phyloP scores from a whole-genome alignment of 192 early-diverging fungal genomes.

The Spinellus fusiger region DNA sequence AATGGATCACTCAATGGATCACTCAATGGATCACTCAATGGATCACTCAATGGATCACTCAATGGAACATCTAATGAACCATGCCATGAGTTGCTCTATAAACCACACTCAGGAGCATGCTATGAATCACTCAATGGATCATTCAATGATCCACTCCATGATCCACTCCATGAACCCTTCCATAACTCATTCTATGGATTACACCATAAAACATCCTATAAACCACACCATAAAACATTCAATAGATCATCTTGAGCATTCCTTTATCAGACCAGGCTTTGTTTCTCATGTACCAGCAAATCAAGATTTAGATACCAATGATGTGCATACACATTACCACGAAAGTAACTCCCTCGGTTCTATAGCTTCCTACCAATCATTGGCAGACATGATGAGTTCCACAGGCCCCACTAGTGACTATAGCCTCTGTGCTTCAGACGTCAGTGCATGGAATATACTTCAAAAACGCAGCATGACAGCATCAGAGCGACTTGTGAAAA shows the following conservation, averaged over 20 bases:
- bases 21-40: too few species aligned
- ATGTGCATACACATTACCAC: not conserved
- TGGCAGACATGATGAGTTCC: constrained; percentile 9
- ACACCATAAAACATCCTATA: too few species aligned
- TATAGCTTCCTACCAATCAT: constrained; percentile 8
- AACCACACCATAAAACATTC: not conserved
- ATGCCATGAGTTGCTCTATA: too few species aligned
- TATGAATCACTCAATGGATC: too few species aligned
- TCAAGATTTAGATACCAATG: not conserved
- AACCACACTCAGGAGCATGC: too few species aligned
- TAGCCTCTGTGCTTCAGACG: too few species aligned
- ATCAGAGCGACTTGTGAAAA: not conserved
- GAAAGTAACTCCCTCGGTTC: not conserved
- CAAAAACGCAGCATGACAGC: not conserved
- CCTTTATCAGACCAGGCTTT: too few species aligned
- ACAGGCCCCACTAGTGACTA: not conserved
- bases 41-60: too few species aligned
- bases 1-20: too few species aligned
- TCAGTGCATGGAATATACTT: not conserved
- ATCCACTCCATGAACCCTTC: not conserved
- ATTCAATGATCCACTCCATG: not conserved
- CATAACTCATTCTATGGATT: not conserved
- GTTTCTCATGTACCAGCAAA: not conserved
- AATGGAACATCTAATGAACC: too few species aligned
- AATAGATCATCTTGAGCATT: too few species aligned